Evolutionary conservation across 306 rosid species (phyloP), one percentile per base, ranked within the genome.

Genomic region (Fragaria iinumae): DNA sequence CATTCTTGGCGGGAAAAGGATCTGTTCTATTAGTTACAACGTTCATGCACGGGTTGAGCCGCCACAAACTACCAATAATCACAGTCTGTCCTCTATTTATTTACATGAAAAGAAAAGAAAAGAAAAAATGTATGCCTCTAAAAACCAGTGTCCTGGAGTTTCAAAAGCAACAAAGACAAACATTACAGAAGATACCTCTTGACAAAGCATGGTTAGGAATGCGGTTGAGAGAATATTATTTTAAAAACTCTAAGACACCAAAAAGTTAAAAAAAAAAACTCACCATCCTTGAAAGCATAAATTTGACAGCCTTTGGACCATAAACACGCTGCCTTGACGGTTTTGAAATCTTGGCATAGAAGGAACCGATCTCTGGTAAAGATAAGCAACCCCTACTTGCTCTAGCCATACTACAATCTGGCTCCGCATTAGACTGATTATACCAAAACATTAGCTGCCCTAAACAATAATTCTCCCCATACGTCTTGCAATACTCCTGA

Each of bases 401-500:
- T 85, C 86, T 86, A 44, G 85, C 93, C 79, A 96, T 85, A 84
- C 76, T 88, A 80, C 77, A 84, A 73, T 91, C 99, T 53, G 98
- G 97, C 77, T 96, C 93, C 1, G 79, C 88, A 80, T 83, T 89
- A 80, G 95, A 85, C 89, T 92, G 98, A 84, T 93, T 93, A 80
- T 96, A 84, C 99, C 99, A 96, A 85, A 88, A 96, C 84, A 96
- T 89, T 68, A 96, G 91, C 91, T 96, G 99, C 74, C 98, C 97
- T 79, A 96, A 86, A 85, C 99, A 96, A 85, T 96, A 96, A 79
- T 91, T 93, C 84, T 86, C 93, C 76, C 98, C 93, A 55, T 96
- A 96, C 1, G 88, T 90, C 87, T 96, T 96, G 62, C 90, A 73
- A 76, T 91, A 96, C 89, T 96, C 97, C 81, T 85, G 97, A 78